Evolutionary conservation across 2,329 filamentous ascomycete genomes (phyloP).

Genomic region (Penicillium sp.): DNA sequence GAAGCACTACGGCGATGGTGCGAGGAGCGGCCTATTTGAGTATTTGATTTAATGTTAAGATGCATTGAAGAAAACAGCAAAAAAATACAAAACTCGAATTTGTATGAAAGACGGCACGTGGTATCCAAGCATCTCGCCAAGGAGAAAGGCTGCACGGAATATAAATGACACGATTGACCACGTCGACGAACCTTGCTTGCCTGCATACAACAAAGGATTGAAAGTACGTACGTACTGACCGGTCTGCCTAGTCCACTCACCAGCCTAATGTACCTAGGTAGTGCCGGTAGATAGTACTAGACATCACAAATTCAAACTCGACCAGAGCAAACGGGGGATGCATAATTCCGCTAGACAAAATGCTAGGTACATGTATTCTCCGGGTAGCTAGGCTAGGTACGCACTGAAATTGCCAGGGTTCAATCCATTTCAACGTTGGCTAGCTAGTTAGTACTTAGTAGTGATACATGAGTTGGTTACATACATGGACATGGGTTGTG

Average conservation of each 20-base stretch:
- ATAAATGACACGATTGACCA: background rate
- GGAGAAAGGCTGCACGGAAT: background rate
- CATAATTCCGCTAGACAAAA: background rate
- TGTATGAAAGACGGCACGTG: background rate
- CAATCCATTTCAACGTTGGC: background rate
- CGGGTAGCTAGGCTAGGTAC: background rate
- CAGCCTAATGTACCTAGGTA: no score
- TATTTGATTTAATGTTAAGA: background rate
- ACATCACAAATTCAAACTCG: background rate
- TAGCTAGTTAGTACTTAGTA: background rate
- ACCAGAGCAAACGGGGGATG: background rate
- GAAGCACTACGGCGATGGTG: slow-evolving; percentile 65
- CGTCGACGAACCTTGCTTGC: background rate
- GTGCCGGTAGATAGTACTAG: no score
- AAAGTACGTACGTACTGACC: background rate
- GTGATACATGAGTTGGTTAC: background rate
- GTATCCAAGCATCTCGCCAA: background rate
- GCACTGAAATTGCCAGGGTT: background rate
- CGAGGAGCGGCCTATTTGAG: slow-evolving; percentile 26
- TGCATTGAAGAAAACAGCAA: background rate
- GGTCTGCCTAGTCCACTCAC: background rate
- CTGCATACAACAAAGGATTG: background rate
- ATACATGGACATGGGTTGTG: background rate
- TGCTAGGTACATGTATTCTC: background rate
- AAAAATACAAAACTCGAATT: no score